Evolutionary conservation across 345 rosid species (phyloP).

Genomic region (Bruguiera gymnorhiza): DNA sequence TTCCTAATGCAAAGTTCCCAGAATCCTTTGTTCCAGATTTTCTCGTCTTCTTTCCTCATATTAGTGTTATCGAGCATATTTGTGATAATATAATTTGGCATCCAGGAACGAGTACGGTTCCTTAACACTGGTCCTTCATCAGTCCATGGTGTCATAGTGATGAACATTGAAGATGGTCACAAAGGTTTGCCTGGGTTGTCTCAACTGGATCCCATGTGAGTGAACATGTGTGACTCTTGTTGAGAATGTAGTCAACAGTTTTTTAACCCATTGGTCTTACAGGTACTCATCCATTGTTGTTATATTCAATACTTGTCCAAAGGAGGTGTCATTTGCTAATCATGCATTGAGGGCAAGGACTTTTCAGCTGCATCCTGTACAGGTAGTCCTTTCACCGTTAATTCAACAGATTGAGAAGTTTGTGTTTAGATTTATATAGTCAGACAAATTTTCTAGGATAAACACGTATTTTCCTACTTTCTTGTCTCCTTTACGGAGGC

Average conservation of each 20-base stretch:
- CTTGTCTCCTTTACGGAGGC: too few species aligned
- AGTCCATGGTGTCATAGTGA: conserved; percentile 71
- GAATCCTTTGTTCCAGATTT: not conserved
- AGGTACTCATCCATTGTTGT: conserved; percentile 69
- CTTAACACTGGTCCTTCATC: conserved; percentile 72
- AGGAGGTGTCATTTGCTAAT: conserved; percentile 47
- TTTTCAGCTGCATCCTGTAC: conserved; percentile 70
- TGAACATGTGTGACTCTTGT: not conserved
- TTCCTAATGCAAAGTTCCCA: not conserved
- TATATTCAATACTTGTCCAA: conserved; percentile 66
- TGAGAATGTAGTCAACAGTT: not conserved
- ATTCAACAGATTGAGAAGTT: not conserved
- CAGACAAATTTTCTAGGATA: too few species aligned
- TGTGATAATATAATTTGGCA: conserved; percentile 9
- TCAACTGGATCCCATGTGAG: conserved; percentile 73
- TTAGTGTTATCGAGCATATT: not conserved
- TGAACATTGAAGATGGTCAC: conserved; percentile 86
- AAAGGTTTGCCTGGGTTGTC: conserved; percentile 55
- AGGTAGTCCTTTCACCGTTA: conserved; percentile 42
- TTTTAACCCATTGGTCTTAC: conserved; percentile 12
- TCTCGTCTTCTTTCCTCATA: not conserved
- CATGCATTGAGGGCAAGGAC: conserved; percentile 42
- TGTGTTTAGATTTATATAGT: too few species aligned
- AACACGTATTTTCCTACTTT: too few species aligned
- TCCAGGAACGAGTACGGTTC: conserved; percentile 65